Conservation (phyloP, 2,329 filamentous ascomycete genomes). For the Xylaria sp. region DNA sequence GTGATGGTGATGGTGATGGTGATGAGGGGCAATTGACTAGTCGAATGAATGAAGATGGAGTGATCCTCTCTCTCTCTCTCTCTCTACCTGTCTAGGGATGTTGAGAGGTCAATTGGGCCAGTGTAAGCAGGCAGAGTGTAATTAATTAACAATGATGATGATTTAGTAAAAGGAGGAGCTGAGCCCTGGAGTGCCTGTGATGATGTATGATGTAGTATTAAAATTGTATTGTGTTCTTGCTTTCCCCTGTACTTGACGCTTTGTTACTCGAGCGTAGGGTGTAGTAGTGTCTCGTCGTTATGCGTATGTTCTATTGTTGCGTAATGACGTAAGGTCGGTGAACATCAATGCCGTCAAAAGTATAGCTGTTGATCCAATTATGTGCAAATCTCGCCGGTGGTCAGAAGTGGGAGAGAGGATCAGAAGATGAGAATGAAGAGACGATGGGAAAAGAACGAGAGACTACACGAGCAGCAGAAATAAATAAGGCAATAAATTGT, state of each 20-base stretch:
- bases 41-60: background rate
- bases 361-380: conserved; percentile 16
- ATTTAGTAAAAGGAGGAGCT: too few relatives aligned
- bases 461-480: background rate
- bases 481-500: conserved; percentile 5
- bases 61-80: background rate
- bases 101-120: conserved; percentile 12
- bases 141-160: background rate
- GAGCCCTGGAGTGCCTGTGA: too few relatives aligned
- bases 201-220: background rate
- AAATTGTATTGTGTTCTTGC: background rate
- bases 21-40: background rate
- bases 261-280: too few relatives aligned
- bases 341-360: conserved; percentile 37
- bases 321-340: conserved; percentile 12
- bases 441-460: background rate
- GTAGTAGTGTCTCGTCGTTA: background rate
- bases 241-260: background rate
- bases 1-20: conserved; percentile 1
- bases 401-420: conserved; percentile 6
- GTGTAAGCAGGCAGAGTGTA: background rate
- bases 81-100: background rate
- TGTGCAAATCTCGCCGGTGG: conserved; percentile 1
- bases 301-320: conserved; percentile 2
- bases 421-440: background rate